A percentile compares a stretch with the other conserved stretches of the same genome.
These are phyloP conservation scores for Eucalyptus cloeziana DNA, from an alignment of 345 rosid species.

Conservation along the genomic window DNA sequence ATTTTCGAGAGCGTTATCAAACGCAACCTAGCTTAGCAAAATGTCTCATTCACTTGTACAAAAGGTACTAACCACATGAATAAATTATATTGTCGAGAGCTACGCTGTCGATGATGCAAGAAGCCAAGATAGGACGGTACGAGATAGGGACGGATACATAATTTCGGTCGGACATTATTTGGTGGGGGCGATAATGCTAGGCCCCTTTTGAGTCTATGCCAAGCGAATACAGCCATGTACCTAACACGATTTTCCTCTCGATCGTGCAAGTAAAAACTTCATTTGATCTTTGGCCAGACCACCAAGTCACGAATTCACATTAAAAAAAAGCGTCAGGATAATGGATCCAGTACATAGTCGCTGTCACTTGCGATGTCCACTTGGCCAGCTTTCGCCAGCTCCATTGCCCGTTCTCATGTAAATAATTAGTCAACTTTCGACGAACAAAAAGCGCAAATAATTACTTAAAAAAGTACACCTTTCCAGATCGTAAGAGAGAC, in stretches of 20 bases:
- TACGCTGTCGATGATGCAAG: background rate
- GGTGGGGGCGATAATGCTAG: background rate
- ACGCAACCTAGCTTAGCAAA: background rate
- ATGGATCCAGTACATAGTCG: background rate
- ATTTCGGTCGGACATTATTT: background rate
- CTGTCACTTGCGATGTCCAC: background rate
- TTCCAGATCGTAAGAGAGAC: background rate
- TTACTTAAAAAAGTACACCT: background rate
- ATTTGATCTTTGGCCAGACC: background rate
- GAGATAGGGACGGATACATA: background rate
- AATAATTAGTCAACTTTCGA: background rate
- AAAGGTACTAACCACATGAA: background rate
- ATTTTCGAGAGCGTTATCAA: fast-evolving
- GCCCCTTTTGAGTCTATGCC: background rate
- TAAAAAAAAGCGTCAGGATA: background rate
- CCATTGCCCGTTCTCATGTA: background rate
- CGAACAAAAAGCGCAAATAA: background rate
- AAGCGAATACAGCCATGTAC: background rate
- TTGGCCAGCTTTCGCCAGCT: background rate
- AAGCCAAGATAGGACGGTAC: background rate
- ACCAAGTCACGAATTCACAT: background rate
- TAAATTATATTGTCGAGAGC: background rate
- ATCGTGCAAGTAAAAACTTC: background rate
- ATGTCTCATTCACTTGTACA: background rate
- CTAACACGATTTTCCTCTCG: background rate